These are phyloP conservation scores for Phytophthora nicotianae DNA, from an alignment of 352 stramenopile species.

Conservation along the genomic window DNA sequence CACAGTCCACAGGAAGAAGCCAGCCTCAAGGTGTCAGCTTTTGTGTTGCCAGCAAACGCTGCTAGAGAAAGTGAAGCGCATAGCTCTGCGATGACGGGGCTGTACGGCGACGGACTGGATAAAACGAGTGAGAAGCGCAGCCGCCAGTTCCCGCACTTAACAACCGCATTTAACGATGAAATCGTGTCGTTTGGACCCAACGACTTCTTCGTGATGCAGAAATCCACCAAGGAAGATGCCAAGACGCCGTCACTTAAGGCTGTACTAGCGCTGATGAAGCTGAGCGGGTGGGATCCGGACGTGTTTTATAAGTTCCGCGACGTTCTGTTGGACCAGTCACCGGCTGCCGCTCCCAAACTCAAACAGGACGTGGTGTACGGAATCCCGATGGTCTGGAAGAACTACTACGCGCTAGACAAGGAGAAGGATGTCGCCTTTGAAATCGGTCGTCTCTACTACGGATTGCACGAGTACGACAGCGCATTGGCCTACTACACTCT, in stretches of 20 bases:
- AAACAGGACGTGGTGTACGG: conserved; percentile 86
- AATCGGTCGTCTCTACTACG: conserved; percentile 92
- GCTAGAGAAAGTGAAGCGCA: conserved; percentile 13
- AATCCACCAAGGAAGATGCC: conserved; percentile 83
- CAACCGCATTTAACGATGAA: conserved; percentile 81
- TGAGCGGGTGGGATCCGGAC: conserved; percentile 93
- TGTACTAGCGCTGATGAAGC: conserved; percentile 91
- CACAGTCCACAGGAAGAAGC: conserved; percentile 94
- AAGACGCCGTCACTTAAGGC: conserved; percentile 84
- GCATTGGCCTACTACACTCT: conserved; percentile 90
- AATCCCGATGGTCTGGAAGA: conserved; percentile 88
- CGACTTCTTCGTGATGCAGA: conserved; percentile 96
- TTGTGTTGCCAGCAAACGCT: conserved; percentile 67
- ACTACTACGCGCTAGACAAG: conserved; percentile 94
- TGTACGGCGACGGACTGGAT: conserved; percentile 66
- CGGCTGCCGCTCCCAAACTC: conserved; percentile 61
- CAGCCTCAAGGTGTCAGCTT: conserved; percentile 91
- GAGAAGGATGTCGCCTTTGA: conserved; percentile 94
- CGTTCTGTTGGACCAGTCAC: conserved; percentile 88
- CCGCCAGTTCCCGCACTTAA: conserved; percentile 67
- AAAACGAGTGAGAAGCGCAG: conserved; percentile 66
- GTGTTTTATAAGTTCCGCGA: conserved; percentile 97
- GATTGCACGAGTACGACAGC: conserved; percentile 91
- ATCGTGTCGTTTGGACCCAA: conserved; percentile 93
- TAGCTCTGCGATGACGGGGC: conserved; percentile 32